These are phyloP conservation scores for Casaregolazyma suthepensis DNA, from an alignment of 1,139 yeast species.

Conservation along the genomic window DNA sequence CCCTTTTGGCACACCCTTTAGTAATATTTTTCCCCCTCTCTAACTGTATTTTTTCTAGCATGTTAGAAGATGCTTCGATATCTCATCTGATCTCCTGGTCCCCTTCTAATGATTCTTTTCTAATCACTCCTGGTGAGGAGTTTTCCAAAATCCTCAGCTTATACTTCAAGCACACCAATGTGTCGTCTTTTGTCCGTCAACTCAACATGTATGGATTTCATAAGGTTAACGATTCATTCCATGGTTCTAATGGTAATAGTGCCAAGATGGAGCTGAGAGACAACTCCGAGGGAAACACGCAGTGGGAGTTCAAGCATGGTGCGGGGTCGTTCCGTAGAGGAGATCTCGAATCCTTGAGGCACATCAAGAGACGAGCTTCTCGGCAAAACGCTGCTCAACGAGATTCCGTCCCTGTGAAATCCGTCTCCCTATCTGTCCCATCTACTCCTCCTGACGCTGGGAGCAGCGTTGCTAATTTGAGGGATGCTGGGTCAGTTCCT, in stretches of 20 bases:
- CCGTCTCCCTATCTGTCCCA: conserved; percentile 28
- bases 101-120: conserved; percentile 43
- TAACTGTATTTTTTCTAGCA: conserved; percentile 25
- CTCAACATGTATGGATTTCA: conserved; percentile 98
- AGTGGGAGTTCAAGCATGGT: conserved; percentile 88
- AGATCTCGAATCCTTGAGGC: conserved; percentile 57
- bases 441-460: conserved; percentile 23
- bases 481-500: background rate
- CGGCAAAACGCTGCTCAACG: conserved; percentile 31
- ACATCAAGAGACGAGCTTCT: conserved; percentile 59
- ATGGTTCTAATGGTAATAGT: conserved; percentile 15
- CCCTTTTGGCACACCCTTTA: no score
- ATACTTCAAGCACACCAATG: conserved; percentile 90
- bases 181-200: conserved; percentile 92
- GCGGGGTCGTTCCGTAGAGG: conserved; percentile 72
- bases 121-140: conserved; percentile 39
- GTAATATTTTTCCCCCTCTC: background rate
- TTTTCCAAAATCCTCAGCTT: conserved; percentile 64
- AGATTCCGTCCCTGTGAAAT: conserved; percentile 26
- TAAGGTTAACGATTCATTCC: conserved; percentile 49
- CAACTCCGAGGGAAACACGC: conserved; percentile 22
- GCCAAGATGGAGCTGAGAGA: conserved; percentile 22
- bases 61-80: conserved; percentile 50
- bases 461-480: conserved; percentile 2
- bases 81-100: conserved; percentile 75